Evolutionary conservation across 1,284 basidiomycete genomes (phyloP).

Genomic region (Heliocybe sulcata): DNA sequence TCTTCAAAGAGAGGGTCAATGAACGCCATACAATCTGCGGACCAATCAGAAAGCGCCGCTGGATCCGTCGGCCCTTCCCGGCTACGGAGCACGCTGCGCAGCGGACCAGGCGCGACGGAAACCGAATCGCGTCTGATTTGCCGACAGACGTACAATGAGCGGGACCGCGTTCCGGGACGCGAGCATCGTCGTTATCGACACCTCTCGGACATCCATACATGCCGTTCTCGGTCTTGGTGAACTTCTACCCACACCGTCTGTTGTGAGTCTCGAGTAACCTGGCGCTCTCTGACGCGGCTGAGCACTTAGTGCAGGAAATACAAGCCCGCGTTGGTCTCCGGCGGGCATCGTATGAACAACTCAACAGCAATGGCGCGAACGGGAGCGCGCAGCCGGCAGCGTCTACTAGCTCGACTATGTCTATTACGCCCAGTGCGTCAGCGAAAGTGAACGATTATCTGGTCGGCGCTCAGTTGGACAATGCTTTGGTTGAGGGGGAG

Average conservation of each 20-base stretch:
- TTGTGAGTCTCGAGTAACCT: conserved; percentile 47
- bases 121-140: no score
- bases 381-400: neutral
- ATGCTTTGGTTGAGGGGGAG: conserved; percentile 67
- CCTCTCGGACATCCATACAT: conserved; percentile 60
- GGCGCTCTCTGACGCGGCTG: conserved; percentile 5
- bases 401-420: neutral
- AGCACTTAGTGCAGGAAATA: conserved; percentile 44
- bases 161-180: conserved; percentile 70
- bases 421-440: conserved; percentile 18
- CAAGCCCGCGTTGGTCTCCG: conserved; percentile 43
- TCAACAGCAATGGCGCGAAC: neutral
- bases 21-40: no score
- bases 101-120: no score
- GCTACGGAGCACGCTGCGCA: no score
- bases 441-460: conserved; percentile 75
- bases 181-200: conserved; percentile 77
- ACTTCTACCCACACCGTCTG: conserved; percentile 64
- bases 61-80: no score
- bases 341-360: neutral
- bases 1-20: no score
- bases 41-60: no score
- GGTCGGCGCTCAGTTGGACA: conserved; percentile 76
- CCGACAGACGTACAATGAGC: conserved; percentile 15
- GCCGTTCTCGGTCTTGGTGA: conserved; percentile 81